Evolutionary conservation across 2,329 filamentous ascomycete species (phyloP), one percentile per base, ranked within the genome.

Genomic region (Emmonsia crescens): DNA sequence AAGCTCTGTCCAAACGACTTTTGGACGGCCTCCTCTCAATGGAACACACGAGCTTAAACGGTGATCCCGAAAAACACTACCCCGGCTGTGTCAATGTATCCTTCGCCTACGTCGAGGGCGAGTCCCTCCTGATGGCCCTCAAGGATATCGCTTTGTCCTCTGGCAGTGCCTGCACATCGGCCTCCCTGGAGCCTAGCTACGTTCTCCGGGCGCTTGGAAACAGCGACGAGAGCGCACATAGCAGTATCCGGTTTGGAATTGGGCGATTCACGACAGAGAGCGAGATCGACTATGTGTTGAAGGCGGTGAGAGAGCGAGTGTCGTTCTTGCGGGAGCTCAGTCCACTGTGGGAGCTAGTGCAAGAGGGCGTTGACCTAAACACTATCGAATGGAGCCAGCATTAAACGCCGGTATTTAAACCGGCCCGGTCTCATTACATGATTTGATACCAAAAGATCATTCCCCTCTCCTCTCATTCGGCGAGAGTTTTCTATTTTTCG

Each of bases 361-460:
- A 99, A 78, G 94, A 99, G 75, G 94, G 94, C 19, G 85, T 99
- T 66, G 94, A 96, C 72, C 79, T 99, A 68, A 89, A 95, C 77
- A 96, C 91, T 51, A 99, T 99, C 70, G 88, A 99, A 78, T 99
- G 94, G 94, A 96, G 89, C 73, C 92, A 96, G 79, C 94, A 99
- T 76, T 97, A 80, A 83, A 40, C 27, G n/a, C 19, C 14, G 8
- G 27, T 54, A 31, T 21, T 49, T 54, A 19, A 54, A 33, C 49
- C 19, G n/a, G 27, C 49, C 16, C 49, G 10, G 29, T 21, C 16
- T 54, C 16, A 33, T 54, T 54, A 54, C 29, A n/a, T 54, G 27
- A 54, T 54, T 40, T 40, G 21, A 38, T 40, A 40, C 33, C n/a
- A 40, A 12, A 24, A 24, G 5, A 49, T 27, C 46, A 5, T 51